Evolutionary conservation across 305 asterid species (phyloP).

Genomic region (Fraxinus angustifolia): DNA sequence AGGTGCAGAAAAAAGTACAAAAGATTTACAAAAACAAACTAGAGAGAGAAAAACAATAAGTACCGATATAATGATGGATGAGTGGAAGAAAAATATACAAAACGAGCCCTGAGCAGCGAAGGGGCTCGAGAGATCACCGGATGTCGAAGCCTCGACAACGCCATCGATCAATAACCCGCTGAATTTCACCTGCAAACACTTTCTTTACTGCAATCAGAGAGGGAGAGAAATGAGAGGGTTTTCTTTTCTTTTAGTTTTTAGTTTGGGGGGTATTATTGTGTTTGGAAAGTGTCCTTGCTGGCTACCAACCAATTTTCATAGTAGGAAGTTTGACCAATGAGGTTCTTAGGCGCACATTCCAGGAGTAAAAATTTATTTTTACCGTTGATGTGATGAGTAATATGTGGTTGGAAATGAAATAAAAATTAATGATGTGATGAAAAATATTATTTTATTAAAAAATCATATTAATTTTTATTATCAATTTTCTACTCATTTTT

Average conservation of each 20-base stretch:
- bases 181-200: slow-evolving; percentile 25
- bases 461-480: too few relatives aligned
- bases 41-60: neutral
- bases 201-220: neutral
- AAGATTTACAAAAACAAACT: neutral
- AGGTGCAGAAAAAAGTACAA: slow-evolving; percentile 5
- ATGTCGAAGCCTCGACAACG: slow-evolving; percentile 80
- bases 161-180: slow-evolving; percentile 59
- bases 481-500: too few relatives aligned
- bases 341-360: too few relatives aligned
- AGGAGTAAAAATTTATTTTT: too few relatives aligned
- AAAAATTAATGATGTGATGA: too few relatives aligned
- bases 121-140: slow-evolving; percentile 72
- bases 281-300: neutral
- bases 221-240: neutral
- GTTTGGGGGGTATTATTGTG: neutral
- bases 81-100: slow-evolving; percentile 40
- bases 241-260: neutral
- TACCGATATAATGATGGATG: slow-evolving; percentile 51
- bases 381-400: too few relatives aligned
- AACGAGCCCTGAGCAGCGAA: slow-evolving; percentile 66
- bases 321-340: neutral
- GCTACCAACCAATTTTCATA: neutral
- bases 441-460: too few relatives aligned
- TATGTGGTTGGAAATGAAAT: too few relatives aligned